Evolutionary conservation across 176 grass and related monocot species (phyloP), one percentile per base, ranked within the genome.

Genomic region (Saccharum spontaneum): DNA sequence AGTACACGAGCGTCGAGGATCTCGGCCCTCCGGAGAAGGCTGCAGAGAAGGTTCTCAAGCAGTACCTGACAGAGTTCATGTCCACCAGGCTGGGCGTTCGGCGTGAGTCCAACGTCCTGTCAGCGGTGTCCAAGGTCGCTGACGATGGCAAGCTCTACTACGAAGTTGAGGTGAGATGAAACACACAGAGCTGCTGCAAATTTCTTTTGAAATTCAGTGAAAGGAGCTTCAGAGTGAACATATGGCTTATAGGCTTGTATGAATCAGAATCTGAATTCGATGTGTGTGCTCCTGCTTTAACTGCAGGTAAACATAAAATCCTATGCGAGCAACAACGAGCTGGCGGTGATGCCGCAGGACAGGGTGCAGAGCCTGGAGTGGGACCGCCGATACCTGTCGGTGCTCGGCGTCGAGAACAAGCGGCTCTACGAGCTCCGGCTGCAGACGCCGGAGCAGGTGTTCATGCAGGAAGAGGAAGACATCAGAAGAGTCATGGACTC

Each of bases 271-370:
- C 50, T 46, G 61, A 69, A 80, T 74, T 79, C 40, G 43, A 18
- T 34, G 33, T 75, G 68, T 41, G 15, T 36, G 17, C 41, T 6
- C 12, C 31, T 26, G 8, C 13, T 83, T 45, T 60, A 14, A 36
- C 72, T 88, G 36, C 70, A 99, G 97, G 97, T 92, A 31, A 99
- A 97, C 84, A 99, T 96, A 65, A 99, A 96, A 75, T 99, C 97
- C 11, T 99, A 92, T 34, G 97, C 94, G 24, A 99, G 94, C 86
- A 92, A 82, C 75, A 99, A 96, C 24, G 94, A 99, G 84, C 89
- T 99, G 71, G 97, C 94, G 2, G 94, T 99, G 41, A 99, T 99
- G 97, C 97, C 94, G 2, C 71, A 86, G 78, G 93, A 99, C 80
- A 90, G 94, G 41, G 74, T 94, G 81, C 97, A 96, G 45, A 86